Base-by-base conservation (phyloP, 495 filamentous ascomycete species). In the Tirmania nivea region DNA sequence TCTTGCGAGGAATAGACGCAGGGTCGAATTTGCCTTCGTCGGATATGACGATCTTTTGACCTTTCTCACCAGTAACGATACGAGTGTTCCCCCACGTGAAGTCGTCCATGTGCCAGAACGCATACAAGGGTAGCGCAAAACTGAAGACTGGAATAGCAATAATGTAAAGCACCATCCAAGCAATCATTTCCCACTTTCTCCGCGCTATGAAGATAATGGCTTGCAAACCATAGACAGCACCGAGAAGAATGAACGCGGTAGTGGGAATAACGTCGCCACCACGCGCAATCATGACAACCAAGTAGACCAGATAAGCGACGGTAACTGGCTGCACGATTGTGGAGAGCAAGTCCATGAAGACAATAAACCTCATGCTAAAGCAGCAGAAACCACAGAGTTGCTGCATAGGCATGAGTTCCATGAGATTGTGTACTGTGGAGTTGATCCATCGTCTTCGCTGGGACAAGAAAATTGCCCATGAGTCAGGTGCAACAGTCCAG, bases 21-120 rank as follows among this genome's bases (percentile, higher is more conserved):
- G 92, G 89, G 66, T 99, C 90, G 66, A 95, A 99, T 70, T 94
- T 95, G 68, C 90, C 92, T 70, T 99, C 90, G 65, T 99, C 90
- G 1, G 85, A 84, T 57, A 99, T 83, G 64, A 99, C 78, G 57
- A 96, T 69, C 71, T 95, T 88, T 62, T 81, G 77, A 52, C 90
- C 90, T 63, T 81, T 83, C 67, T 96, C 90, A 65, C 90, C 90
- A n/a, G 84, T 93, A 57, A 99, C 87, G 45, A 99, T 74, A 75
- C 87, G 86, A 34, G 87, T 95, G 66, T 93, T 95, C 67, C 87
- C 87, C 87, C 87, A 95, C 59, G 79, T 81, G 77, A 99, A 99
- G 72, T 99, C 90, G 66, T 99, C 90, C 90, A 95, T 95, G 68
- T 96, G 75, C 90, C 90, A 99, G 78, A 99, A 99, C 48, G 88